A percentile compares a stretch with the other conserved stretches of the same genome.
These are phyloP conservation scores for Tinospora cordifolia DNA, from an alignment of 164 flowering plant genomes.

Conservation along the genomic window DNA sequence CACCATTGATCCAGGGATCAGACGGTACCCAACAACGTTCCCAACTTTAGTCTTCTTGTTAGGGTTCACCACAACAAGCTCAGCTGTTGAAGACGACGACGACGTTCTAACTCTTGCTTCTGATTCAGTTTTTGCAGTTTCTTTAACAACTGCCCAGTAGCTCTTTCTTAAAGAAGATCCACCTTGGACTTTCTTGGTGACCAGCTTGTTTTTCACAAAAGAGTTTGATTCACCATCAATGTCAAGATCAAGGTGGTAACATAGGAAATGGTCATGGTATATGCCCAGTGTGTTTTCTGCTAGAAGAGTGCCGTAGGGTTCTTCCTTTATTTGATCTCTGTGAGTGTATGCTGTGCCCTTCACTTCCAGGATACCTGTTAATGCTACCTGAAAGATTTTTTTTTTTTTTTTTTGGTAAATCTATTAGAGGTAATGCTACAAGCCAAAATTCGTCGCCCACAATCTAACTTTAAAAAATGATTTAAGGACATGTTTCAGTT, in stretches of 20 bases:
- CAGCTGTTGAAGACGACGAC: constrained; percentile 30
- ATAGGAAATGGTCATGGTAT: constrained; percentile 64
- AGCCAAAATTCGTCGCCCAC: no score
- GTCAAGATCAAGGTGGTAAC: constrained; percentile 67
- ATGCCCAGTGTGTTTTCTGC: constrained; percentile 45
- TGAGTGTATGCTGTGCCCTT: constrained; percentile 39
- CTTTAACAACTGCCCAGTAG: constrained; percentile 46
- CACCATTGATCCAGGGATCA: constrained; percentile 36
- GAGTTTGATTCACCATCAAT: constrained; percentile 54
- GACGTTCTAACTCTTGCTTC: constrained; percentile 38
- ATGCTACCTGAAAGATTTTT: constrained; percentile 41
- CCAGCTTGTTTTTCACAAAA: constrained; percentile 39
- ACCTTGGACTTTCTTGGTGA: constrained; percentile 16
- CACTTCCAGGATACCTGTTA: constrained; percentile 52
- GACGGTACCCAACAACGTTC: constrained; percentile 50
- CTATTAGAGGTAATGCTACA: no score
- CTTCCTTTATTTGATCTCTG: constrained; percentile 30
- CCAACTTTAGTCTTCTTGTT: constrained; percentile 52
- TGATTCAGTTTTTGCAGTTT: constrained; percentile 41
- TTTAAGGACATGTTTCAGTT: no score
- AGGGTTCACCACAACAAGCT: constrained; percentile 43
- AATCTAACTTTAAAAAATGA: no score
- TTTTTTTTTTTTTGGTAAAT: no score
- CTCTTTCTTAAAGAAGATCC: constrained; percentile 48
- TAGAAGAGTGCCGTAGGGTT: constrained; percentile 42